Percentiles rank a stretch among this genome's conserved stretches.
These are phyloP conservation scores for Pseudonitzschia delicatissima DNA, from an alignment of 108 stramenopile genomes.

Conservation along the genomic window DNA sequence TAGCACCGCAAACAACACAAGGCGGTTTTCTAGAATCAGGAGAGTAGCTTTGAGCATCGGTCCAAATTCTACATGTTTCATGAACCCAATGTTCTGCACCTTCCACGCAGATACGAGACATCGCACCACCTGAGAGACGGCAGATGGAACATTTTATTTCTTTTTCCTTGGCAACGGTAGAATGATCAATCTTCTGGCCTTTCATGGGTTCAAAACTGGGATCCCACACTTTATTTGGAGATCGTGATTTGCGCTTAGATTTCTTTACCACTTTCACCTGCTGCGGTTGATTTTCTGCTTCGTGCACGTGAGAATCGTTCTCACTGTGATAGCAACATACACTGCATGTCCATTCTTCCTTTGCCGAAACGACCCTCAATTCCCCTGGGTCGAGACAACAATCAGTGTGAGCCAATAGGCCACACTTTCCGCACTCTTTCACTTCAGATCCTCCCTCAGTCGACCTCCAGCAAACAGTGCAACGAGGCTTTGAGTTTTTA, in stretches of 20 bases:
- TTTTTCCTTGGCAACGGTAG: neutral
- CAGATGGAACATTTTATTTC: constrained; percentile 42
- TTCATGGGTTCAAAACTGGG: constrained; percentile 21
- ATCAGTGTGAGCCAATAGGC: constrained; percentile 42
- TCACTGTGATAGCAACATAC: constrained; percentile 15
- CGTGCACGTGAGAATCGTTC: neutral
- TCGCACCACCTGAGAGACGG: constrained; percentile 64
- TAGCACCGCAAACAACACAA: constrained; percentile 50
- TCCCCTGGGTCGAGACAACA: constrained; percentile 42
- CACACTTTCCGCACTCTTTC: constrained; percentile 47
- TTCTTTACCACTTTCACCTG: constrained; percentile 8
- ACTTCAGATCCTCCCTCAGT: constrained; percentile 34
- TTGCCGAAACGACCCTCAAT: neutral
- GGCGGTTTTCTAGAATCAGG: neutral
- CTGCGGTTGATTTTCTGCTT: neutral
- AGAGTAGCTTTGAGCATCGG: neutral
- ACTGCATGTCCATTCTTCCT: constrained; percentile 13
- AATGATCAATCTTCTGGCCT: constrained; percentile 13
- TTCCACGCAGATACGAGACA: constrained; percentile 37
- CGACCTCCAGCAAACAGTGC: constrained; percentile 64
- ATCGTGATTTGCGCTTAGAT: constrained; percentile 15
- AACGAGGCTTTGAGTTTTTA: constrained; percentile 14
- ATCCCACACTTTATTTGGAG: constrained; percentile 13
- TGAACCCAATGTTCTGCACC: constrained; percentile 45
- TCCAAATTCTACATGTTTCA: constrained; percentile 72